Evolutionary conservation across 768 basidiomycete species (phyloP), one percentile per base, ranked within the genome.

Genomic region (Fistulinella prunicolor): DNA sequence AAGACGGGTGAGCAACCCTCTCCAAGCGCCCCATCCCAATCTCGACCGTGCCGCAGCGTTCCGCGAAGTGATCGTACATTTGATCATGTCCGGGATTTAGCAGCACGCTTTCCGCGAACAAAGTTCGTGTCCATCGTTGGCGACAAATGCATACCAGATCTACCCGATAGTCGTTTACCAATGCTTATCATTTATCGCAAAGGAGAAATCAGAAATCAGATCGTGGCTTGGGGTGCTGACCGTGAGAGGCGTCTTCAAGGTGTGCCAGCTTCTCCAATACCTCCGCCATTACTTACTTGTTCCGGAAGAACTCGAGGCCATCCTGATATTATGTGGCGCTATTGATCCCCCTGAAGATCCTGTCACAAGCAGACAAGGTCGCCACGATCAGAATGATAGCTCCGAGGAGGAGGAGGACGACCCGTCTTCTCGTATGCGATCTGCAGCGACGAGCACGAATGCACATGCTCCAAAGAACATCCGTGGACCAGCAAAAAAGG

Each of bases 91-190:
- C 74, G 74, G 5, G 74, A 73, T 1, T 75, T 99, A 6, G 92
- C 96, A 2, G 73, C 73, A n/a, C 80, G 82, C 44, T 86, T 95
- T 65, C 90, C 94, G 2, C 85, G 86, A 39, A 89, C 94, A 10
- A 98, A 98, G 70, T 96, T 99, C 57, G 87, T 97, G 51, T 92
- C 90, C 10, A 98, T 98, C 58, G 82, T 94, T 4, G 93, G 94
- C 30, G 81, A 90, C 70, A 93, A 93, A 67, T 95, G 93, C 71
- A 96, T 99, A 58, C 84, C 89, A n/a, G 86, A 97, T 68, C 83
- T 98, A 29, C 95, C 94, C 13, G 96, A 97, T 58, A 75, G 80
- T 30, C 83, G 93, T 43, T 70, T 93, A 34, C 96, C 96, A 1
- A 98, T 95, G 76, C 72, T 98, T 48, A 83, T 99, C 55, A 72